Evolutionary conservation across 148 eudicot genomes (phyloP).

Genomic region (Chenopodium quinoa): DNA sequence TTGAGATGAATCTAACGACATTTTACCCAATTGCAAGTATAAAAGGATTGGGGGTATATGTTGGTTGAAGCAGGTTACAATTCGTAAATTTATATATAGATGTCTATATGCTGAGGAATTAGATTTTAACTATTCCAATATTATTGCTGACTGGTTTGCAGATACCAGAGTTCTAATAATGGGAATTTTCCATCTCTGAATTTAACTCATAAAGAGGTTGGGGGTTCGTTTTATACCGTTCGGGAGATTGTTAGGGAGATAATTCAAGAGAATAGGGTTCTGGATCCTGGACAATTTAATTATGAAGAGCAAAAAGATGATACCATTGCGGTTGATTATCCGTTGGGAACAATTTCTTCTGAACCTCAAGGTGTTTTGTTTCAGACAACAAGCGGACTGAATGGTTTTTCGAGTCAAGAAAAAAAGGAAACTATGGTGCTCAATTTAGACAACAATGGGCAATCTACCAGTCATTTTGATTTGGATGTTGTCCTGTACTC

Average conservation of each 20-base stretch:
- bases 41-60: background rate
- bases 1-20: too few species aligned
- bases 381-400: slow-evolving; percentile 27
- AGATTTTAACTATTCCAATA: background rate
- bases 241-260: slow-evolving; percentile 83
- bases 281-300: slow-evolving; percentile 66
- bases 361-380: slow-evolving; percentile 40
- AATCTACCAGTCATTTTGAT: slow-evolving; percentile 22
- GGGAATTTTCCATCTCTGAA: slow-evolving; percentile 82
- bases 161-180: slow-evolving; percentile 69
- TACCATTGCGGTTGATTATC: slow-evolving; percentile 33
- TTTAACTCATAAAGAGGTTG: slow-evolving; percentile 92
- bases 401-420: slow-evolving; percentile 16
- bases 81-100: background rate
- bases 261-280: slow-evolving; percentile 86
- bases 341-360: slow-evolving; percentile 47
- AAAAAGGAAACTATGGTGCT: slow-evolving; percentile 26
- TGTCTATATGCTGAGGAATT: background rate
- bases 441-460: slow-evolving; percentile 22
- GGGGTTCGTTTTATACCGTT: slow-evolving; percentile 90
- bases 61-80: background rate
- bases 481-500: slow-evolving; percentile 17
- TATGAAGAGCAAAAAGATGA: slow-evolving; percentile 36
- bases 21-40: too few species aligned
- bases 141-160: slow-evolving; percentile 29